A percentile compares a stretch with the other conserved stretches of the same genome.
Evolutionary conservation across 768 basidiomycete species (phyloP).

Genomic region (Aureoboletus auriporus): DNA sequence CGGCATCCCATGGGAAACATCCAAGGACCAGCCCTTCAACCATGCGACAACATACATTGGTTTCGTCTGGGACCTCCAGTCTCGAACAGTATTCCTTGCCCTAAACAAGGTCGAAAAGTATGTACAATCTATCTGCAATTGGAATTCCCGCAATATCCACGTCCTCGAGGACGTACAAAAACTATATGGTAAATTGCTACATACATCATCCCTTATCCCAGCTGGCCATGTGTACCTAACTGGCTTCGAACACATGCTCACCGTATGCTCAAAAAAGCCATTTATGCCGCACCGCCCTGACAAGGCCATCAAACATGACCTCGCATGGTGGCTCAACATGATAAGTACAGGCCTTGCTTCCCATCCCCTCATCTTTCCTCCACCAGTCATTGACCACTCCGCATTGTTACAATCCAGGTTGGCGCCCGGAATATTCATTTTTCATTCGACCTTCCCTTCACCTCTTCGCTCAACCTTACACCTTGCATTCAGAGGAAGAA

Average conservation of each 20-base stretch:
- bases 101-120: background rate
- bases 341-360: background rate
- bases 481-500: no score
- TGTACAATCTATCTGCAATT: background rate
- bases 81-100: background rate
- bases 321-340: slow-evolving; percentile 34
- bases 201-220: slow-evolving; percentile 29
- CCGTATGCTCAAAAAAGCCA: slow-evolving; percentile 24
- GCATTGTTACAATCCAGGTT: no score
- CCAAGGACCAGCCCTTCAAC: slow-evolving; percentile 10
- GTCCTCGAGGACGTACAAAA: background rate
- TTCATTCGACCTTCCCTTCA: no score
- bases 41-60: background rate
- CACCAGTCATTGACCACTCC: background rate
- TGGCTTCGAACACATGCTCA: slow-evolving; percentile 31
- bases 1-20: slow-evolving; percentile 5
- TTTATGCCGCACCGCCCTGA: slow-evolving; percentile 21
- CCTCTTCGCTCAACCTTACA: no score
- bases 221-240: slow-evolving; percentile 15
- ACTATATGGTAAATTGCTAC: slow-evolving; percentile 9
- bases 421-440: no score
- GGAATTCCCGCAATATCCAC: background rate
- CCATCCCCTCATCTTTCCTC: background rate
- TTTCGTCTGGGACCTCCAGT: background rate
- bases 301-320: slow-evolving; percentile 11